Base-by-base conservation (phyloP, 306 rosid genomes). In the Castanospermum australe region DNA sequence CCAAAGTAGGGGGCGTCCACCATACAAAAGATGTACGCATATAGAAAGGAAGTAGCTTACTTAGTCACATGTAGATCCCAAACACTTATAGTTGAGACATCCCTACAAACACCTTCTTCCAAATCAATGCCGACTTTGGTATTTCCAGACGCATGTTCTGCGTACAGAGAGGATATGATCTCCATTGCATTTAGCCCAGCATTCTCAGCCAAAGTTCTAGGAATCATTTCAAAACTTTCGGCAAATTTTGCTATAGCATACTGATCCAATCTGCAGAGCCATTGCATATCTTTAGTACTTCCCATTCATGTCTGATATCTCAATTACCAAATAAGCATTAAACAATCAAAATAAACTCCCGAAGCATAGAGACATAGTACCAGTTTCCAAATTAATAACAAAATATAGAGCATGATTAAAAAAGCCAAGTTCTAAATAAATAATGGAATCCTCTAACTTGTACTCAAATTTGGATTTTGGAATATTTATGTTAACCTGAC, bases 111-210 rank as follows among this genome's bases (percentile, higher is more conserved):
- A 20, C 99, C 98, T 47, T 81, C 92, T 39, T 89, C 99, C 79
- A 95, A 84, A 80, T 92, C 95, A 74, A 95, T 95, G 71, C 99
- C 99, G 56, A 91, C 93, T 91, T 85, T 91, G 71, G 87, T 71
- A 79, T 93, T 95, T 83, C 99, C 98, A 6, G 98, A 89, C 20
- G 99, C 98, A 87, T 95, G 99, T 74, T 90, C 99, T 42, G 99
- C 99, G 63, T 95, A 95, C 18, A 95, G 88, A 44, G 98, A 93
- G 50, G 99, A 93, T 81, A 95, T 95, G 56, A 95, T 93, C 84
- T 93, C 98, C 99, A 95, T 95, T 30, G 98, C 89, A 84, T 93
- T 93, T 44, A 91, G 85, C 80, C 99, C 99, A 62, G 98, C 99
- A 91, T 95, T 95, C 80, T 93, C 99, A 52, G 99, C 90, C 35